These are phyloP conservation scores for Kodamaea kakaduensis DNA, from an alignment of 805 yeast species.

Conservation along the genomic window DNA sequence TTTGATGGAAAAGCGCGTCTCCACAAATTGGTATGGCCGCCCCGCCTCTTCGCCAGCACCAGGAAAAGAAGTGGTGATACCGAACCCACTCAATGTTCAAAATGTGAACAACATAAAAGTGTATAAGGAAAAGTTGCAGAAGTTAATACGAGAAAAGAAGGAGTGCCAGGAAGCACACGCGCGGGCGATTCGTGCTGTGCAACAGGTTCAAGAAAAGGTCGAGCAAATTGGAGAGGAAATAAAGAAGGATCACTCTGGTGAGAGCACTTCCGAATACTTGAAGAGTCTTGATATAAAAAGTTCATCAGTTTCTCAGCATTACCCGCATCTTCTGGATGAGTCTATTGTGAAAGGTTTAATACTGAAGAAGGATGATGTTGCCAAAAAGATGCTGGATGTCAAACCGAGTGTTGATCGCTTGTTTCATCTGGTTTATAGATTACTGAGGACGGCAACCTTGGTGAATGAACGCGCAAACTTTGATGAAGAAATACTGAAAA, in stretches of 20 bases:
- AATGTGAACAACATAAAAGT: conserved; percentile 47
- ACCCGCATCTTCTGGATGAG: conserved; percentile 16
- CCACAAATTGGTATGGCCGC: conserved; percentile 65
- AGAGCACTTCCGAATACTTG: no score
- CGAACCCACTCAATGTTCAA: conserved; percentile 58
- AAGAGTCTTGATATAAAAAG: conserved; percentile 8
- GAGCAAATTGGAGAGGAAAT: conserved; percentile 8
- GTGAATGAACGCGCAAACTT: conserved; percentile 20
- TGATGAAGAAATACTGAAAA: conserved; percentile 17
- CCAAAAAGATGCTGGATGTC: conserved; percentile 16
- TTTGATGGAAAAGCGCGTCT: conserved; percentile 53
- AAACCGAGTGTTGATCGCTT: conserved; percentile 37
- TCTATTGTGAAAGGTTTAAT: conserved; percentile 13
- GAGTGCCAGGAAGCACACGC: conserved; percentile 42
- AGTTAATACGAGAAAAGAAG: conserved; percentile 43
- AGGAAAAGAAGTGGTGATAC: conserved; percentile 36
- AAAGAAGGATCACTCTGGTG: conserved; percentile 12
- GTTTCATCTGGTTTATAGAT: conserved; percentile 27
- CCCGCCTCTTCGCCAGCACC: conserved; percentile 18
- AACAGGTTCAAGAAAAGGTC: background rate
- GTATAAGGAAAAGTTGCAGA: conserved; percentile 41
- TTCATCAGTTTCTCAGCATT: conserved; percentile 12
- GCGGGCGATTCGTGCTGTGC: conserved; percentile 15
- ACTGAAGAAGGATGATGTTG: conserved; percentile 11
- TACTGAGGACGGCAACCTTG: conserved; percentile 23